Conservation (phyloP, 441 rosid genomes). For the Gossypium schwendimanii region DNA sequence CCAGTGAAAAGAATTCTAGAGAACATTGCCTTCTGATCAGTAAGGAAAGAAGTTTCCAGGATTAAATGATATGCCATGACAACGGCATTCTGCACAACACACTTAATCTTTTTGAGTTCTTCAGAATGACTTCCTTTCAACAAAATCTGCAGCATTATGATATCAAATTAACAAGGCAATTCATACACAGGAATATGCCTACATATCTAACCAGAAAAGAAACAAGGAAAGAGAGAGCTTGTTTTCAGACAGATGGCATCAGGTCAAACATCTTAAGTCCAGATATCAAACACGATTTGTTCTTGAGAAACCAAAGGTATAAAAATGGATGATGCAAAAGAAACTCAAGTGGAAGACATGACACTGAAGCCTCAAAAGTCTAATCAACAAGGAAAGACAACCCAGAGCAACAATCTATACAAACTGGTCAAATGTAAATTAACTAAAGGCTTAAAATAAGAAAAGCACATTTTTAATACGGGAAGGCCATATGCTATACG, state of each 20-base stretch:
- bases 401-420: background rate
- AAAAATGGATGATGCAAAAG: background rate
- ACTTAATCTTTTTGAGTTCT: conserved; percentile 79
- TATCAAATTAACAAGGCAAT: conserved; percentile 4
- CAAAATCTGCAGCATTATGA: conserved; percentile 53
- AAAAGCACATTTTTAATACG: background rate
- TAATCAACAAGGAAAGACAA: background rate
- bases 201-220: background rate
- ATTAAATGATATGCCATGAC: conserved; percentile 72
- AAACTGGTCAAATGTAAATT: background rate
- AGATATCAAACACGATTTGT: background rate
- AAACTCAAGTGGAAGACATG: conserved; percentile 4
- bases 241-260: background rate
- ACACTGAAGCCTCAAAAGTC: background rate
- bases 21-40: conserved; percentile 78
- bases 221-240: background rate
- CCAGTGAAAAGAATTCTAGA: conserved; percentile 50
- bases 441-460: background rate
- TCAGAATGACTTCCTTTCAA: conserved; percentile 80
- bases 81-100: conserved; percentile 64
- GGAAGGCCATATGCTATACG: background rate
- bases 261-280: background rate
- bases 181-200: background rate
- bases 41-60: conserved; percentile 89
- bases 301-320: conserved; percentile 4